Evolutionary conservation across 1,139 yeast genomes (phyloP).

Genomic region (Nematodospora anomalae): DNA sequence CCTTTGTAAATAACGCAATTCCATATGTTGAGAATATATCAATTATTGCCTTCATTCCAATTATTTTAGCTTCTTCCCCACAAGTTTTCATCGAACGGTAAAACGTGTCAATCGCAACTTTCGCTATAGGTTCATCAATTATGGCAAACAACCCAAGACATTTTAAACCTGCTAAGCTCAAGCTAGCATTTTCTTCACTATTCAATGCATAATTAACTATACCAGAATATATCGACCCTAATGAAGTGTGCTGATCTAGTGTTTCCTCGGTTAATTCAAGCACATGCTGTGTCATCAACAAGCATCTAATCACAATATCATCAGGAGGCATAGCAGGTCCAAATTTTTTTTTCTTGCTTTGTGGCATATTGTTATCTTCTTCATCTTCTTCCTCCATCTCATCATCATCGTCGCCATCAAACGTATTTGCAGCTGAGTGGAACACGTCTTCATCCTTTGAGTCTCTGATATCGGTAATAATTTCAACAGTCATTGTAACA

Average conservation of each 20-base stretch:
- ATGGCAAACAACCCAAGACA: conserved; percentile 82
- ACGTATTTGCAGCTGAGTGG: conserved; percentile 55
- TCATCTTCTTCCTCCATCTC: conserved; percentile 23
- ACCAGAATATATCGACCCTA: conserved; percentile 72
- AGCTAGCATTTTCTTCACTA: conserved; percentile 54
- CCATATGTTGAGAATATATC: conserved; percentile 84
- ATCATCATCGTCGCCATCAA: conserved; percentile 24
- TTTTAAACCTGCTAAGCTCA: conserved; percentile 65
- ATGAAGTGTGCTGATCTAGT: conserved; percentile 61
- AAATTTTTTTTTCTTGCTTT: conserved; percentile 29
- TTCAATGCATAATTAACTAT: conserved; percentile 83
- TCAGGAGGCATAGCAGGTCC: conserved; percentile 45
- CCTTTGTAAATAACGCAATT: conserved; percentile 59
- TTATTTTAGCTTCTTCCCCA: conserved; percentile 60
- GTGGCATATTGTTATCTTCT: conserved; percentile 15
- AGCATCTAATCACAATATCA: conserved; percentile 61
- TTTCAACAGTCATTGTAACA: conserved; percentile 80
- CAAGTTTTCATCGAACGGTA: conserved; percentile 63
- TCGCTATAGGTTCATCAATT: conserved; percentile 65
- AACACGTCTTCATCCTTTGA: conserved; percentile 49
- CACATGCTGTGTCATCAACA: conserved; percentile 69
- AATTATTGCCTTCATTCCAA: conserved; percentile 68
- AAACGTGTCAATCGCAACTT: conserved; percentile 60
- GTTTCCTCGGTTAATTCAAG: conserved; percentile 68
- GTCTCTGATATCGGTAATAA: conserved; percentile 82